A percentile compares a stretch with the other conserved stretches of the same genome.
phyloP scores from a whole-genome alignment of 345 rosid genomes.

The Citrus inodora region DNA sequence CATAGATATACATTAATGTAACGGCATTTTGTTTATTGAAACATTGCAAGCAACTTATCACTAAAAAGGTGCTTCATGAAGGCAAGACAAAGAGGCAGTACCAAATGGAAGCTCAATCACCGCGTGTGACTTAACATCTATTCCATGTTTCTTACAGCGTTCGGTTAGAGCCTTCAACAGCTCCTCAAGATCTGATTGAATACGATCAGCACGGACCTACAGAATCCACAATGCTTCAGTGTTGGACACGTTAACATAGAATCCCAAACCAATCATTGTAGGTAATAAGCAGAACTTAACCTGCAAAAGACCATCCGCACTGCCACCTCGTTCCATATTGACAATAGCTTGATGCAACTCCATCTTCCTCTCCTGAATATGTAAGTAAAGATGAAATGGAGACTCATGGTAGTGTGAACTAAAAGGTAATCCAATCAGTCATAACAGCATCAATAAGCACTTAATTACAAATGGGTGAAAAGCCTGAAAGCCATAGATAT shows the following conservation, averaged over 20 bases:
- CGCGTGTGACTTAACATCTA: constrained; percentile 70
- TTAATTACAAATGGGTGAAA: not conserved
- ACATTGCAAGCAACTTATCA: not conserved
- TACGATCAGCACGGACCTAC: constrained; percentile 95
- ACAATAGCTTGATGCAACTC: constrained; percentile 87
- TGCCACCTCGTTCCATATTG: constrained; percentile 92
- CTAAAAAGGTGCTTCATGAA: not conserved
- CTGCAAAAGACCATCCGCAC: constrained; percentile 96
- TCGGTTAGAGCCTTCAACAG: constrained; percentile 72
- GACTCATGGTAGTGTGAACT: not conserved
- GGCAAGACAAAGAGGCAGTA: constrained; percentile 19
- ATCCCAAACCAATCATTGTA: constrained; percentile 7
- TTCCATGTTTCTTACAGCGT: constrained; percentile 81
- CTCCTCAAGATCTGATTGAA: constrained; percentile 95
- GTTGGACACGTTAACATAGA: not conserved
- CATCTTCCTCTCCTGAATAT: constrained; percentile 64
- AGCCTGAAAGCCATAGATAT: not conserved
- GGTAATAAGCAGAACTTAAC: constrained; percentile 34
- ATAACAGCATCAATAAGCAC: not conserved
- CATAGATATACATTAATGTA: constrained; percentile 3
- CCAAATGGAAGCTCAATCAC: constrained; percentile 89
- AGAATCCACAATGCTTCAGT: constrained; percentile 20
- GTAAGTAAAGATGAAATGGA: not conserved
- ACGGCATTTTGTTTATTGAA: not conserved
- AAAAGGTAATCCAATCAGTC: not conserved